Base-by-base conservation (phyloP, 108 stramenopile genomes). In the Nitzschia palea region DNA sequence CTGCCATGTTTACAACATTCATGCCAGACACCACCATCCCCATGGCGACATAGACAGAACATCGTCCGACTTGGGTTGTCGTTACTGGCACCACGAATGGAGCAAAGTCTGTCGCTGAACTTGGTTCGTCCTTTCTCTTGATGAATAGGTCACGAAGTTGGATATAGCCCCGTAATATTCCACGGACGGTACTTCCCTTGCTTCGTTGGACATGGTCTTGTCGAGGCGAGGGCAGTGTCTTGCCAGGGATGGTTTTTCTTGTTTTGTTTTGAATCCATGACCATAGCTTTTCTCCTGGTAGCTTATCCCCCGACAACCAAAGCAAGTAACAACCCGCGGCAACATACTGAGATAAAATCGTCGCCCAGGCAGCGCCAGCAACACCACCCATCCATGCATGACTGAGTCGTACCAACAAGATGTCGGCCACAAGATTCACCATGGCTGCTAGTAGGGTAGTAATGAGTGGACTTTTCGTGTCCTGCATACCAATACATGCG, bases 331-430 rank as follows among this genome's bases (percentile, higher is more conserved):
- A 62, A 0, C 68, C 70, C 10, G 89, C 59, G 0, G 88, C 94
- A 42, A 84, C 87, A 76, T 84, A 95, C 47, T 91, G 94, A 30
- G 83, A 85, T 47, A 91, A 80, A 18, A 87, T 83, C 4, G 94
- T 95, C 1, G 94, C 94, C 94, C 94, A 95, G 18, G 94, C 90
- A 12, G 94, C 94, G 15, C 94, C 94, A 0, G 89, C 86, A 0
- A 86, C 83, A 8, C 94, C 94, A 18, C 91, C 88, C 43, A 93
- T 74, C 76, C 75, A 82, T 0, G 74, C 60, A 64, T 85, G 67
- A 4, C 42, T 55, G 25, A 62, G 57, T 1, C 86, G 73, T 2
- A 93, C 91, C 53, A 94, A 79, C 9, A 80, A 27, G 30, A 78
- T 62, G 67, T 94, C 93, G 10, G 86, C 88, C 9, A 86, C 63